Base-by-base conservation (phyloP, 129 eudicot species). In the Helianthus annuus region DNA sequence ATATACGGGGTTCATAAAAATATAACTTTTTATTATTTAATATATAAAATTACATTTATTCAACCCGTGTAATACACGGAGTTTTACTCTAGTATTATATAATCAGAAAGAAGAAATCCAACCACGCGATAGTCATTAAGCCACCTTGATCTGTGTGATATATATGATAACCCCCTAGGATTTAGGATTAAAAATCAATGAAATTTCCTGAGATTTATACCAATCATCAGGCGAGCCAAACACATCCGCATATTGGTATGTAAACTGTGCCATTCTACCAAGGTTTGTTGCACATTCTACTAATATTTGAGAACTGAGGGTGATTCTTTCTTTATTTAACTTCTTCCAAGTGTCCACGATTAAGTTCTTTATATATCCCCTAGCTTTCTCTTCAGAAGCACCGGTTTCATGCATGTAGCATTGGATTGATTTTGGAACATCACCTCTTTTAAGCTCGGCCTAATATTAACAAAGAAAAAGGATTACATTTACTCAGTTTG, bases 381-480 rank as follows among this genome's bases (percentile, higher is more conserved):
- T 66, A 3, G 77, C 72, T 24, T 81, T 68, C 44, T 81, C 81
- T 56, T 69, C 78, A 6, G 64, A 27, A 27, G 77, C 64, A 12
- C 84, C 74, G 0, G 58, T 70, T 54, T 80, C 80, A 10, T 68
- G 79, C 83, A 80, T 84, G 75, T 80, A 80, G 54, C 88, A 84
- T 46, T 84, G 72, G 16, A 84, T 45, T 48, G 82, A 72, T 64
- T 76, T 76, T 39, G 88, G 80, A 9, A 71, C 69, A 32, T 80
- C 88, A 0, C 85, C 88, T 76, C 85, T 73, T 62, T 80, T 32
- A 73, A 76, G 19, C 60, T 80, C 88, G 5, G 74, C 80, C 88
- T 83, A 54, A 53, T 22, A 19, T 15, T 6, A 17, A 22, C 22
- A 68, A 48, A 48, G 7, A 22, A 27, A 53, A 2, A 2, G 7